phyloP scores from a whole-genome alignment of 2,329 filamentous ascomycete genomes.

The Neoarthrinium moseri region DNA sequence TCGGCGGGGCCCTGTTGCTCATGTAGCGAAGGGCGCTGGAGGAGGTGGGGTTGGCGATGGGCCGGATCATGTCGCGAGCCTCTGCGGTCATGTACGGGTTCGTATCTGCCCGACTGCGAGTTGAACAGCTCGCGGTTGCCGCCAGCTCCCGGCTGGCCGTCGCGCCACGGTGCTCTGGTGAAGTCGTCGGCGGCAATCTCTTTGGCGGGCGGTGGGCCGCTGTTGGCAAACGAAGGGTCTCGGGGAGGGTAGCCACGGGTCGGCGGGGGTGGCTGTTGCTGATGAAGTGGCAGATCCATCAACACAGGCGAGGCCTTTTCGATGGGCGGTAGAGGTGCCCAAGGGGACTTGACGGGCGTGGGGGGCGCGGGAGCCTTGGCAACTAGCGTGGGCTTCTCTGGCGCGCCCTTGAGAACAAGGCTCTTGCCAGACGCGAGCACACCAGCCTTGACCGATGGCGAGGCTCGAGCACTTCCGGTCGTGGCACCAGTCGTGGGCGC shows the following conservation, averaged over 20 bases:
- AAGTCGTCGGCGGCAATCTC: conserved; percentile 96
- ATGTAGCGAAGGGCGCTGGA: conserved; percentile 69
- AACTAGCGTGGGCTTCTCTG: conserved; percentile 71
- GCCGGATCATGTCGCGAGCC: conserved; percentile 70
- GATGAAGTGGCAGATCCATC: conserved; percentile 47
- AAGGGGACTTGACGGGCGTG: conserved; percentile 81
- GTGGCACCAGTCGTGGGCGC: too few species aligned
- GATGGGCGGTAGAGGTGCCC: conserved; percentile 82
- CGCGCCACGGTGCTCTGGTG: conserved; percentile 77
- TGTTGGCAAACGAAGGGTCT: conserved; percentile 57
- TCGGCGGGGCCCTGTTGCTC: conserved; percentile 70
- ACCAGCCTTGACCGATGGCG: conserved; percentile 42
- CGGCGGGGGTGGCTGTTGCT: conserved; percentile 24
- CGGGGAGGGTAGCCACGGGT: conserved; percentile 43
- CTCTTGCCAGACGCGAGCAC: conserved; percentile 56
- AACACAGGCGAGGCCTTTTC: conserved; percentile 73
- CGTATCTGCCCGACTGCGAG: conserved; percentile 91
- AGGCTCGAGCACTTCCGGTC: conserved; percentile 25
- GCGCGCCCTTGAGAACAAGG: conserved; percentile 63
- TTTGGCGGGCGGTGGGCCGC: conserved; percentile 58
- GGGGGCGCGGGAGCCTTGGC: conserved; percentile 68
- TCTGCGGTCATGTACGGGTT: conserved; percentile 80
- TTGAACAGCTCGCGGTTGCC: conserved; percentile 82
- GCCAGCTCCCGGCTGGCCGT: conserved; percentile 59
- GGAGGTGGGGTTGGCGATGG: conserved; percentile 63